Conservation (phyloP, 2,329 filamentous ascomycete species). For the Claviceps fusiformis region DNA sequence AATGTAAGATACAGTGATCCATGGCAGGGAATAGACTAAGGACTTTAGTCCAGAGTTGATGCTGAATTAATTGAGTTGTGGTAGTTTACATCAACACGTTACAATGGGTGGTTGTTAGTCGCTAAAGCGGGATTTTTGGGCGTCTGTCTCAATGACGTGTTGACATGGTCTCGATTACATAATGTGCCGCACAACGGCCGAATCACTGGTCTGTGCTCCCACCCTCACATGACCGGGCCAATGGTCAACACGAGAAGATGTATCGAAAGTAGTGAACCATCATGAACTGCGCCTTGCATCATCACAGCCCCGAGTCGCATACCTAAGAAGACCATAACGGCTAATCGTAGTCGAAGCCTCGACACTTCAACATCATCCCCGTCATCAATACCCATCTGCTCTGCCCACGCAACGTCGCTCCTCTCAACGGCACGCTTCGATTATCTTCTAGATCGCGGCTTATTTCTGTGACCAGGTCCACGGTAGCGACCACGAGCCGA, state of each 20-base stretch:
- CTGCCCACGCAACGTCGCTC: neutral
- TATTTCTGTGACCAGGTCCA: neutral
- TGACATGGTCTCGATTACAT: constrained; percentile 1
- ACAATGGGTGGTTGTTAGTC: neutral
- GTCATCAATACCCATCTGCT: neutral
- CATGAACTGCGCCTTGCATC: constrained; percentile 3
- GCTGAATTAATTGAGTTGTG: neutral
- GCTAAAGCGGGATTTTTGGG: neutral
- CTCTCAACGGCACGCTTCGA: constrained; percentile 1
- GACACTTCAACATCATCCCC: neutral
- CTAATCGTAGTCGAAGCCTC: neutral
- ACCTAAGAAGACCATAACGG: neutral
- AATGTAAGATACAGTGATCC: neutral
- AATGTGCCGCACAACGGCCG: neutral
- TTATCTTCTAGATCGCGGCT: neutral
- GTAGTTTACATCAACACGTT: neutral
- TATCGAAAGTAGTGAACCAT: neutral
- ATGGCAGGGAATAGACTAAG: neutral
- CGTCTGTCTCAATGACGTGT: neutral
- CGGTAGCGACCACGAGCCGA: neutral
- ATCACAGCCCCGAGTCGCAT: constrained; percentile 1
- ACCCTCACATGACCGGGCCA: constrained; percentile 19
- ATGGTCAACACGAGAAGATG: neutral
- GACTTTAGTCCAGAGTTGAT: neutral
- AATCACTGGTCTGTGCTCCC: constrained; percentile 13